A percentile compares a stretch with the other conserved stretches of the same genome.
phyloP scores from a whole-genome alignment of 78 protist genomes.

The Emiliania huxleyi region DNA sequence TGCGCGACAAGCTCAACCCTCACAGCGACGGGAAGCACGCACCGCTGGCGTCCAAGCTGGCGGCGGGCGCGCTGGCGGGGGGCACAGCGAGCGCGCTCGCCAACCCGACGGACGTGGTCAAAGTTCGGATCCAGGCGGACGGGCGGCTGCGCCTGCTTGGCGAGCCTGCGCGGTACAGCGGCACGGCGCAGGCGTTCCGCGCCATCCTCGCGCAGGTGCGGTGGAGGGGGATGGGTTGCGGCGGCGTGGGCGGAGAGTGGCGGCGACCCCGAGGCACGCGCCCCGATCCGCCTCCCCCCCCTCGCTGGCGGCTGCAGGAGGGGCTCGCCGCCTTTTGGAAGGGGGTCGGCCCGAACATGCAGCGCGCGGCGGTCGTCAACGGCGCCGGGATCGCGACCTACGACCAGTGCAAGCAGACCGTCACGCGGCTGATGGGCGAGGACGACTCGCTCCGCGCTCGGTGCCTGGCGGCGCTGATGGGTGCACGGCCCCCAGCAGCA shows the following conservation, averaged over 20 bases:
- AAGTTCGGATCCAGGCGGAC: constrained; percentile 20
- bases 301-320: too few species aligned
- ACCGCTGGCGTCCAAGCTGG: not conserved
- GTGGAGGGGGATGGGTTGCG: too few species aligned
- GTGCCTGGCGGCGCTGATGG: not conserved
- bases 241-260: too few species aligned
- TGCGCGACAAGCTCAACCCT: not conserved
- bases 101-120: constrained; percentile 8
- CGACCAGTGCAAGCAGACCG: constrained; percentile 16
- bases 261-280: too few species aligned
- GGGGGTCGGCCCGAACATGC: not conserved
- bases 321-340: not conserved
- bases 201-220: too few species aligned
- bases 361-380: constrained; percentile 5
- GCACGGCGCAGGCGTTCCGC: not conserved
- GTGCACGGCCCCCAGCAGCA: too few species aligned
- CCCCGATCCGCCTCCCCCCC: too few species aligned
- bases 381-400: not conserved
- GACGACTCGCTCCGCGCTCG: not conserved
- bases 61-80: not conserved
- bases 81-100: not conserved
- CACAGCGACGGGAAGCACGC: not conserved
- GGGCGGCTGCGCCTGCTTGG: not conserved
- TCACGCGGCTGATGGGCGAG: not conserved
- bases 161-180: not conserved